phyloP scores from a whole-genome alignment of 2,329 filamentous ascomycete genomes.

The Ambrosiella beaveri region DNA sequence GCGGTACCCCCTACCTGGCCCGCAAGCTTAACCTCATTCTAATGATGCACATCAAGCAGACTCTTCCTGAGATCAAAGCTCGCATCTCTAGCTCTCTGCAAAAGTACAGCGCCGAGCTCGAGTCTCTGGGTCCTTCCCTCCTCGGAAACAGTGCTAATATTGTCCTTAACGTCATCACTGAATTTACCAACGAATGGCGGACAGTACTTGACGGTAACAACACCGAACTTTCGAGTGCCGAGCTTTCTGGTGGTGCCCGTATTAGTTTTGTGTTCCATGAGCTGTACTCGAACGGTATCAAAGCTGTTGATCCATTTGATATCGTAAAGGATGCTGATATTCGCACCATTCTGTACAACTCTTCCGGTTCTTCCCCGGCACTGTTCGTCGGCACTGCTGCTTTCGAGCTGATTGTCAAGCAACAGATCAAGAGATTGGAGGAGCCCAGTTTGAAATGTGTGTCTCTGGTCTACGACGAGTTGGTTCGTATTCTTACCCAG shows the following conservation, averaged over 20 bases:
- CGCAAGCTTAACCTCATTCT: conserved; percentile 95
- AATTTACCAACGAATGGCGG: conserved; percentile 95
- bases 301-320: conserved; percentile 95
- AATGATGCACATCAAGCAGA: conserved; percentile 99
- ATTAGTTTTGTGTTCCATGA: conserved; percentile 99
- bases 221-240: conserved; percentile 81
- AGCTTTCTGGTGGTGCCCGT: conserved; percentile 89
- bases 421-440: conserved; percentile 91
- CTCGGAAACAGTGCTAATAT: conserved; percentile 94
- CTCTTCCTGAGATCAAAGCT: conserved; percentile 92
- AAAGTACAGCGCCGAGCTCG: conserved; percentile 74
- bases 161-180: conserved; percentile 94
- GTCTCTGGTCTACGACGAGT: conserved; percentile 88
- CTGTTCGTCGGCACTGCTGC: conserved; percentile 94
- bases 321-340: conserved; percentile 96
- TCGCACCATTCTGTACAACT: conserved; percentile 93
- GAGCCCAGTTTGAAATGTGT: conserved; percentile 96
- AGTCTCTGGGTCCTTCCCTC: conserved; percentile 76
- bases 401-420: conserved; percentile 98
- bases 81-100: conserved; percentile 85
- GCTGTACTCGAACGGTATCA: conserved; percentile 90
- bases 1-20: conserved; percentile 90
- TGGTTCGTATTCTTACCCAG: conserved; percentile 86
- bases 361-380: conserved; percentile 90
- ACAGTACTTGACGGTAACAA: conserved; percentile 94